A percentile compares a stretch with the other conserved stretches of the same genome.
These are phyloP conservation scores for Phialophora expanda DNA, from an alignment of 2,329 filamentous ascomycete species.

Conservation along the genomic window DNA sequence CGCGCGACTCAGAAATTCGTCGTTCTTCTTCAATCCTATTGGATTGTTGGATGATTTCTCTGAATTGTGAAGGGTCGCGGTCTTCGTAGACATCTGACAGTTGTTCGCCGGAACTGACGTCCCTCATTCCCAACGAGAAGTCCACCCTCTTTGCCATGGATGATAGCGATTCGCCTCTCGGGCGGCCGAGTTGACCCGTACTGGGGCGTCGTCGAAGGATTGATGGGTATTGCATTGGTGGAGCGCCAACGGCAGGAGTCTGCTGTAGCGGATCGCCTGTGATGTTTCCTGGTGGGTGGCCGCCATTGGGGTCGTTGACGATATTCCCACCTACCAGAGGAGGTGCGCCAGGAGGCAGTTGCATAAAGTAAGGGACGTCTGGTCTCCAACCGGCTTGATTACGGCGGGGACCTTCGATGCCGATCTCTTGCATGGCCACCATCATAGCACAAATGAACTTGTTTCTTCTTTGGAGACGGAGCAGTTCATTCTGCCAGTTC, in stretches of 20 bases:
- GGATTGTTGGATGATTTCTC: slow-evolving; percentile 45
- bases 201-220: slow-evolving; percentile 61
- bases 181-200: slow-evolving; percentile 48
- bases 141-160: slow-evolving; percentile 68
- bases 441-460: slow-evolving; percentile 93
- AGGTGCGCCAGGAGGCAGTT: slow-evolving; percentile 54
- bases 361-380: slow-evolving; percentile 69
- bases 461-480: slow-evolving; percentile 88
- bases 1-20: slow-evolving; percentile 36
- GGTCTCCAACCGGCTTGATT: slow-evolving; percentile 71
- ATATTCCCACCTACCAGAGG: slow-evolving; percentile 52
- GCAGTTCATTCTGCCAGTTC: slow-evolving; percentile 92
- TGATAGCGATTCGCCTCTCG: slow-evolving; percentile 63
- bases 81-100: slow-evolving; percentile 70
- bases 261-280: slow-evolving; percentile 37
- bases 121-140: slow-evolving; percentile 71
- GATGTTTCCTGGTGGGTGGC: slow-evolving; percentile 46
- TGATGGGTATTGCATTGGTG: slow-evolving; percentile 50
- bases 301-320: slow-evolving; percentile 49
- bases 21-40: slow-evolving; percentile 50
- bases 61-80: slow-evolving; percentile 47
- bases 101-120: slow-evolving; percentile 62
- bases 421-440: slow-evolving; percentile 79
- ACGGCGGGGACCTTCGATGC: slow-evolving; percentile 82
- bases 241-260: slow-evolving; percentile 15